Conservation (phyloP, 2,329 filamentous ascomycete genomes). For the Mycosphaerelloides madeirae region DNA sequence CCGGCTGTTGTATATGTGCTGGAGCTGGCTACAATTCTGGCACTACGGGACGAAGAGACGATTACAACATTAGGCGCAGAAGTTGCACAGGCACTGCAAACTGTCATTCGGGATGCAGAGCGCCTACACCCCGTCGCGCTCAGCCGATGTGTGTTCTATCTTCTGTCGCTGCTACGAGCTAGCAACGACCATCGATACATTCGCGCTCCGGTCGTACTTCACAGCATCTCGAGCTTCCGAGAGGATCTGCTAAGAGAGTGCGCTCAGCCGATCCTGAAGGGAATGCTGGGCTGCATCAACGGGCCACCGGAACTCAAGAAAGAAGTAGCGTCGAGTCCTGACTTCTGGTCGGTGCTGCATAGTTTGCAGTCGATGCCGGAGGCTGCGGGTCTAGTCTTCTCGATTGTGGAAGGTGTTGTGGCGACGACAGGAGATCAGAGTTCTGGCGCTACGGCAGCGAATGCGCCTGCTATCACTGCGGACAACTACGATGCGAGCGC, state of each 20-base stretch:
- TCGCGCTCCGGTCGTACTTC: conserved; percentile 83
- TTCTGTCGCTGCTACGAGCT: conserved; percentile 72
- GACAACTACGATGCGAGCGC: conserved; percentile 94
- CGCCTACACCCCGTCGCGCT: conserved; percentile 79
- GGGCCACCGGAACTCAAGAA: conserved; percentile 71
- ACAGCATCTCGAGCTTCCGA: conserved; percentile 83
- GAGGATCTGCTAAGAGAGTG: conserved; percentile 72
- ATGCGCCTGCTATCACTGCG: conserved; percentile 78
- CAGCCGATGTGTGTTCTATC: conserved; percentile 79
- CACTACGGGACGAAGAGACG: conserved; percentile 69
- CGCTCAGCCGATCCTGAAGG: conserved; percentile 70
- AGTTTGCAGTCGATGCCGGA: conserved; percentile 54
- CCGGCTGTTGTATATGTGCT: conserved; percentile 85
- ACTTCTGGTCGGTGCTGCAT: conserved; percentile 91
- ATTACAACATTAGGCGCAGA: conserved; percentile 69
- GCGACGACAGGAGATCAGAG: too few relatives aligned
- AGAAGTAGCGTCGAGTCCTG: conserved; percentile 91
- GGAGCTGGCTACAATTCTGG: conserved; percentile 79
- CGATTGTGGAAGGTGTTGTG: conserved; percentile 70
- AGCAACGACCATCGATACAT: conserved; percentile 91
- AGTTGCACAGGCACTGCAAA: conserved; percentile 75
- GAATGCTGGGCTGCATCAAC: conserved; percentile 73
- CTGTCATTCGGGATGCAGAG: conserved; percentile 71
- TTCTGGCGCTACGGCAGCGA: conserved; percentile 54
- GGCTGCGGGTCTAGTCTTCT: conserved; percentile 73